phyloP scores from a whole-genome alignment of 495 filamentous ascomycete genomes.

The Acidomyces sp. region DNA sequence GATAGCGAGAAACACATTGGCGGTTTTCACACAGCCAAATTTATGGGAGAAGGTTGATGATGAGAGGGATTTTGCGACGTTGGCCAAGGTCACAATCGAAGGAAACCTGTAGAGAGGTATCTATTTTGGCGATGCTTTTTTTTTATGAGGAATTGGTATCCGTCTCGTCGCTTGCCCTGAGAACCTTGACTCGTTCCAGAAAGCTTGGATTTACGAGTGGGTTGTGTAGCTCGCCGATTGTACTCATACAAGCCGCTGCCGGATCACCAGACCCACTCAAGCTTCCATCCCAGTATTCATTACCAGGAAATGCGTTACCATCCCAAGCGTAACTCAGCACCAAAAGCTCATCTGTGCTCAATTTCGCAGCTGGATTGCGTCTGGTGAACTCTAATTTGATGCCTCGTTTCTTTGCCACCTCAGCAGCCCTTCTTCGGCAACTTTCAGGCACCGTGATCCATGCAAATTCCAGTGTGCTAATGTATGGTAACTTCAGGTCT shows the following conservation, averaged over 20 bases:
- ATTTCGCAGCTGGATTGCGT: conserved; percentile 26
- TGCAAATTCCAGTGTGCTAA: conserved; percentile 14
- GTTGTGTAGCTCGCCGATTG: conserved; percentile 30
- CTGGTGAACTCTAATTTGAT: conserved; percentile 24
- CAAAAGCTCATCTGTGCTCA: conserved; percentile 21
- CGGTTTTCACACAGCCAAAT: conserved; percentile 96
- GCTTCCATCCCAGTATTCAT: conserved; percentile 29
- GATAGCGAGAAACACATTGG: conserved; percentile 82
- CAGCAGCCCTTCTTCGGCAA: background rate
- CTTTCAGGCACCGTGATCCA: conserved; percentile 5
- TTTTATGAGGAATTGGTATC: no score
- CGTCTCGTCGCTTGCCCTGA: no score
- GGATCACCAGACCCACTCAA: conserved; percentile 26
- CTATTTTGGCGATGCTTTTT: no score
- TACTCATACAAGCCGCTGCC: conserved; percentile 31
- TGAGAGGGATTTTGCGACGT: conserved; percentile 68
- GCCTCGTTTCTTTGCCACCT: conserved; percentile 2
- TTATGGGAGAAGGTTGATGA: conserved; percentile 71
- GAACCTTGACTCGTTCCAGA: conserved; percentile 5
- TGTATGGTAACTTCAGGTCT: conserved; percentile 2
- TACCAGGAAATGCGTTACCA: conserved; percentile 30
- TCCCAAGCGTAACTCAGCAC: conserved; percentile 33
- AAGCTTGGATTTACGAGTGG: conserved; percentile 18
- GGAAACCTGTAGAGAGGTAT: no score
- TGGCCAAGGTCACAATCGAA: conserved; percentile 47